Percentiles rank a stretch among this genome's conserved stretches.
These are phyloP conservation scores for Sophora flavescens DNA, from an alignment of 306 rosid genomes.

Conservation along the genomic window DNA sequence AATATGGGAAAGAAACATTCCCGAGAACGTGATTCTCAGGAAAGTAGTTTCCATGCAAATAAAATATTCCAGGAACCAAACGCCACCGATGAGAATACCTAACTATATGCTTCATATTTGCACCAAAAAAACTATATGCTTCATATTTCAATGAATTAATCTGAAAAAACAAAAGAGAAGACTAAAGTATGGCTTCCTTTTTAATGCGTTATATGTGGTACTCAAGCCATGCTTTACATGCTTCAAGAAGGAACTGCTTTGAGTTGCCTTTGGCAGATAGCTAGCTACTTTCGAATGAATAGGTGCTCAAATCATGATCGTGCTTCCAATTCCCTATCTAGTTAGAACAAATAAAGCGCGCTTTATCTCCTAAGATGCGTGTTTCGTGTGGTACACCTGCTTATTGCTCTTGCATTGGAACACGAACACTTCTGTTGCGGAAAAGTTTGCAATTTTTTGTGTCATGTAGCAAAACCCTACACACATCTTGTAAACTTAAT, in stretches of 20 bases:
- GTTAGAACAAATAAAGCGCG: too few species aligned
- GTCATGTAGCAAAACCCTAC: not conserved
- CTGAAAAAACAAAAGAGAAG: too few species aligned
- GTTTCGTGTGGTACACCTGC: slow-evolving; percentile 8
- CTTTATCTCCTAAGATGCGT: not conserved
- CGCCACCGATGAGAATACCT: too few species aligned
- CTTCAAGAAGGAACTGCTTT: not conserved
- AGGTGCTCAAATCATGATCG: not conserved
- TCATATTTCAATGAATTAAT: too few species aligned
- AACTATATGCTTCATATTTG: too few species aligned
- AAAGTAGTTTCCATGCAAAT: too few species aligned
- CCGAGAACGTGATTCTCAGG: too few species aligned
- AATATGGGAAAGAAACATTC: too few species aligned
- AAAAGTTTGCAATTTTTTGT: not conserved
- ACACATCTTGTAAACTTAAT: not conserved
- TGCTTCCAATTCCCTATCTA: not conserved
- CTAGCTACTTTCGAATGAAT: not conserved
- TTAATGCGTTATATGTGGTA: not conserved
- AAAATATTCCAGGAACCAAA: too few species aligned
- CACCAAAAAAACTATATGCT: too few species aligned
- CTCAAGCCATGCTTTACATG: not conserved
- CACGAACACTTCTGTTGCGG: not conserved
- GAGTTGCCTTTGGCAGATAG: not conserved
- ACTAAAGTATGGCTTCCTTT: too few species aligned
- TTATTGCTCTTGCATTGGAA: not conserved